Evolutionary conservation across 2,329 filamentous ascomycete genomes (phyloP).

Genomic region (Emmonsia crescens): DNA sequence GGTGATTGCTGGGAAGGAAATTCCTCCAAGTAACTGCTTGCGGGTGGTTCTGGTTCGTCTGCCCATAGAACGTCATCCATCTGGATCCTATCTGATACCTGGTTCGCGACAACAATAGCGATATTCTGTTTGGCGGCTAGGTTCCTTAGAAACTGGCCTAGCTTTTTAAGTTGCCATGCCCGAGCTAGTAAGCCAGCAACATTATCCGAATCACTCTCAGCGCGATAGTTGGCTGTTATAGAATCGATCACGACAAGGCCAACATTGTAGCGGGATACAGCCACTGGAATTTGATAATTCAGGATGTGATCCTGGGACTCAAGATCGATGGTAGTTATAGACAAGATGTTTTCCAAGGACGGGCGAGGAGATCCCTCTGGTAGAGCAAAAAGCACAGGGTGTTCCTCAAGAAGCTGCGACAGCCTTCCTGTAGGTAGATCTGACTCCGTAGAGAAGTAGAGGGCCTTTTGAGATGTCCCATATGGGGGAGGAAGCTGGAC

Average conservation of each 20-base stretch:
- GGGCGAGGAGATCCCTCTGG: conserved; percentile 37
- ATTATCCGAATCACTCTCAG: conserved; percentile 49
- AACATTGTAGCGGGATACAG: conserved; percentile 62
- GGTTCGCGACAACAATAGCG: conserved; percentile 86
- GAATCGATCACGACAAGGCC: conserved; percentile 83
- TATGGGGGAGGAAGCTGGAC: conserved; percentile 67
- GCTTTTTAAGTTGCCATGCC: conserved; percentile 61
- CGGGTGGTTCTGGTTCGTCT: conserved; percentile 10
- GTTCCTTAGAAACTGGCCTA: conserved; percentile 62
- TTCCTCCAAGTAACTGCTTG: conserved; percentile 4
- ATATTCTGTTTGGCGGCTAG: conserved; percentile 64
- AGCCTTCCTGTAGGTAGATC: conserved; percentile 72
- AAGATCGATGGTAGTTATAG: conserved; percentile 75
- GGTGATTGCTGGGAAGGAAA: conserved; percentile 10
- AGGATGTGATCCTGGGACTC: conserved; percentile 94
- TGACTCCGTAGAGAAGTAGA: conserved; percentile 93
- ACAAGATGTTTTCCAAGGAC: conserved; percentile 65
- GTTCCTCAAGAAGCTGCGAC: conserved; percentile 59
- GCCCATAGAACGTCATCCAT: conserved; percentile 12
- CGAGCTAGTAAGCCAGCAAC: conserved; percentile 56
- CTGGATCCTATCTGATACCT: conserved; percentile 80
- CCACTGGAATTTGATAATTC: conserved; percentile 80
- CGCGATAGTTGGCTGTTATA: conserved; percentile 89
- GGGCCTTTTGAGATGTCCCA: conserved; percentile 60
- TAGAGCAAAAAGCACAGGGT: conserved; percentile 48